phyloP scores from a whole-genome alignment of 352 stramenopile species.

The Phytophthora citrophthora region DNA sequence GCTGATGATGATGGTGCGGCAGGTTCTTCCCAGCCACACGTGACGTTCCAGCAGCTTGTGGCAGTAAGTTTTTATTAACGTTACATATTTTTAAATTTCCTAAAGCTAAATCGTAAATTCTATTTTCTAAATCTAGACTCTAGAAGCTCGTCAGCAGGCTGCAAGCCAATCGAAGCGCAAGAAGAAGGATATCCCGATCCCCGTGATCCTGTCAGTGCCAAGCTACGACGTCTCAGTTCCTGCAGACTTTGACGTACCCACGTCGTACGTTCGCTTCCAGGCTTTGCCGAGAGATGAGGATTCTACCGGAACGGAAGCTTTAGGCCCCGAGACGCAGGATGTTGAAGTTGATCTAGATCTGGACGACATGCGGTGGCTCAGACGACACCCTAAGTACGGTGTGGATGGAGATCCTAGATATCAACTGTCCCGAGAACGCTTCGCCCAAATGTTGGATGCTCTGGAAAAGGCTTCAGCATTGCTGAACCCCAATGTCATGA shows the following conservation, averaged over 20 bases:
- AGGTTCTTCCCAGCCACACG: constrained; percentile 39
- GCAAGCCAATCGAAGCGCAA: constrained; percentile 50
- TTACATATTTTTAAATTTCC: constrained; percentile 4
- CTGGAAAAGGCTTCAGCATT: constrained; percentile 85
- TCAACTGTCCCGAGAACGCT: constrained; percentile 66
- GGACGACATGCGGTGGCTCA: constrained; percentile 89
- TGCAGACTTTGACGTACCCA: constrained; percentile 74
- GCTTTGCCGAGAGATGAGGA: constrained; percentile 50
- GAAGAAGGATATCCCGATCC: constrained; percentile 91
- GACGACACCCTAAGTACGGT: constrained; percentile 83
- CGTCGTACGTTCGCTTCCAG: constrained; percentile 87
- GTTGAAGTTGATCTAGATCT: constrained; percentile 83
- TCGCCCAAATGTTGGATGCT: constrained; percentile 88
- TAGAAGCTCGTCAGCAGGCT: constrained; percentile 64
- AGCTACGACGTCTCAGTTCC: constrained; percentile 74
- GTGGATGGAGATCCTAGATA: constrained; percentile 81
- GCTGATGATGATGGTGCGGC: constrained; percentile 60
- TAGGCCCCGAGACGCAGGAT: constrained; percentile 46
- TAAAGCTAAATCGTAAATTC: not conserved
- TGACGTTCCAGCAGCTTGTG: constrained; percentile 80
- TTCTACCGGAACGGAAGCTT: constrained; percentile 20
- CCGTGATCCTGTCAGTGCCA: constrained; percentile 72
- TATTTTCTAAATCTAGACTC: constrained; percentile 41
- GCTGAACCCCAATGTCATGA: constrained; percentile 82
- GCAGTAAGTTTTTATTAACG: constrained; percentile 40